Percentiles rank a stretch among this genome's conserved stretches.
These are phyloP conservation scores for Pinus taeda DNA, from an alignment of 75 land plant species.

Conservation along the genomic window DNA sequence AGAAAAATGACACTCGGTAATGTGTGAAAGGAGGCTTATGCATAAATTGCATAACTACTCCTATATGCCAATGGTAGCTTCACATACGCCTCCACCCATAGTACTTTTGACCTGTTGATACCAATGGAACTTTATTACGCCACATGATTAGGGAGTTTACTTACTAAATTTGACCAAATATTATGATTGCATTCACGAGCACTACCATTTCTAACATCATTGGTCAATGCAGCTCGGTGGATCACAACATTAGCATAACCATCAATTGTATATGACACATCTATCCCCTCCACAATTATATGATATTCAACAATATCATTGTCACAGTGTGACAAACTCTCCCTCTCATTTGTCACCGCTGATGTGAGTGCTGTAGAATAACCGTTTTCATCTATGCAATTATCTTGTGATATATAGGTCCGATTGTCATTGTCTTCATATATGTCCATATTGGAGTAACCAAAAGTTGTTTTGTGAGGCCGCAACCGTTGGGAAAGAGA, in stretches of 20 bases:
- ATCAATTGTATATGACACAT: conserved; percentile 69
- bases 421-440: conserved; percentile 4
- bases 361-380: conserved; percentile 11
- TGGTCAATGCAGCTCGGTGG: conserved; percentile 27
- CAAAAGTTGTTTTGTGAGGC: conserved; percentile 41
- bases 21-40: too few relatives aligned
- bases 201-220: neutral
- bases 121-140: too few relatives aligned
- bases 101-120: too few relatives aligned
- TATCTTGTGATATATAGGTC: neutral
- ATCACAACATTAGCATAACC: conserved; percentile 50
- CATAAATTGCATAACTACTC: too few relatives aligned
- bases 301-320: conserved; percentile 54
- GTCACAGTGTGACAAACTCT: neutral
- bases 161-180: conserved; percentile 8
- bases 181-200: conserved; percentile 7
- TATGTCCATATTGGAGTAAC: neutral
- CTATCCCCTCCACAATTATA: conserved; percentile 71
- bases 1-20: too few relatives aligned
- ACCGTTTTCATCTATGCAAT: conserved; percentile 8
- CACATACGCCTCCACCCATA: too few relatives aligned
- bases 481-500: conserved; percentile 78
- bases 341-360: neutral
- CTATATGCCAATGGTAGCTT: too few relatives aligned
- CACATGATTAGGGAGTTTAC: neutral